Evolutionary conservation across 176 grass and related monocot species (phyloP).

Genomic region (Oryza australiensis): DNA sequence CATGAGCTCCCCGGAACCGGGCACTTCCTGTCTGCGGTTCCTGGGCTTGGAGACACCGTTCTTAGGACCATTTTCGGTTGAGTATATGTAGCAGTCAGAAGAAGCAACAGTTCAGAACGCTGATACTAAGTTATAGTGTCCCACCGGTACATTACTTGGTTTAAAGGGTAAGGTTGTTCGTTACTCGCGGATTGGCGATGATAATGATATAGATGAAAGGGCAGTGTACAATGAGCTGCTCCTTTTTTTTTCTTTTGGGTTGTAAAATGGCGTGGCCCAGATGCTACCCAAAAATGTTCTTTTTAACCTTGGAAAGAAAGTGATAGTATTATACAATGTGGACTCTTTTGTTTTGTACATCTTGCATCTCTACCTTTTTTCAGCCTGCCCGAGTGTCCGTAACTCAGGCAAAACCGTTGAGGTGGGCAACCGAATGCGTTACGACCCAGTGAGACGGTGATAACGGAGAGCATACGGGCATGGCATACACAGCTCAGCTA

Average conservation of each 20-base stretch:
- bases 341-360: neutral
- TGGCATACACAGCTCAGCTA: too few species aligned
- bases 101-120: neutral
- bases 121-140: conserved; percentile 21
- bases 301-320: conserved; percentile 6
- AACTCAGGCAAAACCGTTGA: neutral
- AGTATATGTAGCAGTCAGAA: neutral
- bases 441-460: too few species aligned
- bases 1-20: conserved; percentile 62
- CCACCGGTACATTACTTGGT: conserved; percentile 15
- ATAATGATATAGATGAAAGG: conserved; percentile 27
- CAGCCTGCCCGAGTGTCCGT: neutral
- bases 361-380: neutral
- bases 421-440: too few species aligned
- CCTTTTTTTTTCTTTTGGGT: conserved; percentile 8
- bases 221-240: conserved; percentile 12
- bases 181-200: conserved; percentile 32
- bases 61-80: conserved; percentile 58
- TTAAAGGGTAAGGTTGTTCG: conserved; percentile 20
- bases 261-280: neutral
- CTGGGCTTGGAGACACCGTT: conserved; percentile 53
- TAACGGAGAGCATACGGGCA: too few species aligned
- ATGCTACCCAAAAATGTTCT: conserved; percentile 10
- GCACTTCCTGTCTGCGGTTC: conserved; percentile 53
- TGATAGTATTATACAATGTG: neutral